Conservation (phyloP, 2,329 filamentous ascomycete genomes). For the Domatiomyces catenatus region DNA sequence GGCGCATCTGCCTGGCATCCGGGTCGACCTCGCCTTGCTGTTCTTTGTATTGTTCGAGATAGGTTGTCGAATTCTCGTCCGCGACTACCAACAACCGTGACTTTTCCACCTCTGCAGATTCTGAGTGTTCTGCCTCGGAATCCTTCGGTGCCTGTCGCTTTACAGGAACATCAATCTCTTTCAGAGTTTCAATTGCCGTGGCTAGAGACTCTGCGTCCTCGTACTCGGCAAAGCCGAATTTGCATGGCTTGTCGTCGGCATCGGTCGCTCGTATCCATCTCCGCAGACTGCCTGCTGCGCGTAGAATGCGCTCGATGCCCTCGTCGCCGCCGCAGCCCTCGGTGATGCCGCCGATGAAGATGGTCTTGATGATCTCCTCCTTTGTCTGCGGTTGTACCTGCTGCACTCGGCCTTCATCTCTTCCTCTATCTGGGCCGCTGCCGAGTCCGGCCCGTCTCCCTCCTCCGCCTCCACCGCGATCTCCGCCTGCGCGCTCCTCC, state of each 20-base stretch:
- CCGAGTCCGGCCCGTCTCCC: conserved; percentile 42
- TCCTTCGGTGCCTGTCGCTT: conserved; percentile 48
- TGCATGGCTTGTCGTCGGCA: conserved; percentile 65
- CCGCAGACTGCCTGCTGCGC: conserved; percentile 60
- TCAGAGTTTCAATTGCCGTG: conserved; percentile 69
- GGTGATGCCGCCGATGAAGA: conserved; percentile 78
- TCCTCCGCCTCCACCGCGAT: conserved; percentile 17
- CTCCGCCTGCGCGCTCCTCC: conserved; percentile 29
- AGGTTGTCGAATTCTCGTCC: conserved; percentile 68
- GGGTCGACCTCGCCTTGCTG: conserved; percentile 48
- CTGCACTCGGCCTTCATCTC: conserved; percentile 37
- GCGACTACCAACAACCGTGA: conserved; percentile 57
- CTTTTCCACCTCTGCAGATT: conserved; percentile 34
- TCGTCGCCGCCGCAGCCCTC: conserved; percentile 62
- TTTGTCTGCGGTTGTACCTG: conserved; percentile 65
- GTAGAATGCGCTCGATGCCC: conserved; percentile 61
- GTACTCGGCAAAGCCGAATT: conserved; percentile 91
- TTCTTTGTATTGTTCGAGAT: conserved; percentile 67
- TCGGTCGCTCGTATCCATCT: conserved; percentile 71
- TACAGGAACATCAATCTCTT: conserved; percentile 64
- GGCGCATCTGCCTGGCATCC: conserved; percentile 47
- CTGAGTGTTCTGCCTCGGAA: conserved; percentile 23
- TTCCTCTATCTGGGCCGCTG: conserved; percentile 32
- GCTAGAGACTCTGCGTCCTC: conserved; percentile 80
- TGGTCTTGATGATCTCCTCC: conserved; percentile 81